Evolutionary conservation across 495 filamentous ascomycete genomes (phyloP).

Genomic region (Penicillium cataractarum): DNA sequence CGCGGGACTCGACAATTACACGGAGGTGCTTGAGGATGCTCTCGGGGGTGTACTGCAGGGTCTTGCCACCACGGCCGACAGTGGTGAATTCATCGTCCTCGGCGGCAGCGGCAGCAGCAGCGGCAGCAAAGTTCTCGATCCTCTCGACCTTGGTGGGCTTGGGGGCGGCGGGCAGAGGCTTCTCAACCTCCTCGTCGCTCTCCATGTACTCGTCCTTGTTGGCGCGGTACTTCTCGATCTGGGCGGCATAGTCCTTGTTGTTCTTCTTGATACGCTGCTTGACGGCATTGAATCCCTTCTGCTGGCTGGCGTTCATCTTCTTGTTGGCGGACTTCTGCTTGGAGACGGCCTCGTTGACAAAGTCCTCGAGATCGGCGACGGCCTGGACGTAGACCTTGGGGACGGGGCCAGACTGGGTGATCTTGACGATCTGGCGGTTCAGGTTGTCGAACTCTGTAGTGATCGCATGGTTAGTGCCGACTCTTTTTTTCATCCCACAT

Average conservation of each 20-base stretch:
- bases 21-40: constrained; percentile 97
- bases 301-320: constrained; percentile 98
- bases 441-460: constrained; percentile 91
- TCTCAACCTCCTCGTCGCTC: constrained; percentile 72
- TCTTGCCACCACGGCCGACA: constrained; percentile 84
- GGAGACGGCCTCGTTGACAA: constrained; percentile 87
- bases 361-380: constrained; percentile 92
- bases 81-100: constrained; percentile 86
- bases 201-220: constrained; percentile 87
- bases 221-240: constrained; percentile 85
- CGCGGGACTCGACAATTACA: constrained; percentile 89
- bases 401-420: constrained; percentile 71
- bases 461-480: constrained; percentile 26
- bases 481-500: neutral
- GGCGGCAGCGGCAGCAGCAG: constrained; percentile 50
- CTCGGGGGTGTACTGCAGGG: constrained; percentile 89
- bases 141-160: constrained; percentile 49
- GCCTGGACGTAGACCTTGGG: constrained; percentile 92
- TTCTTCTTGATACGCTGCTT: constrained; percentile 98
- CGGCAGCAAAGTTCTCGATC: constrained; percentile 41
- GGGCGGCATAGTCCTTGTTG: constrained; percentile 88
- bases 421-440: constrained; percentile 83
- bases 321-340: constrained; percentile 95
- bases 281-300: constrained; percentile 91
- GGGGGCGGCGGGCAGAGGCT: constrained; percentile 39